Conservation (phyloP, 768 basidiomycete species). For the Lactarius vividus region DNA sequence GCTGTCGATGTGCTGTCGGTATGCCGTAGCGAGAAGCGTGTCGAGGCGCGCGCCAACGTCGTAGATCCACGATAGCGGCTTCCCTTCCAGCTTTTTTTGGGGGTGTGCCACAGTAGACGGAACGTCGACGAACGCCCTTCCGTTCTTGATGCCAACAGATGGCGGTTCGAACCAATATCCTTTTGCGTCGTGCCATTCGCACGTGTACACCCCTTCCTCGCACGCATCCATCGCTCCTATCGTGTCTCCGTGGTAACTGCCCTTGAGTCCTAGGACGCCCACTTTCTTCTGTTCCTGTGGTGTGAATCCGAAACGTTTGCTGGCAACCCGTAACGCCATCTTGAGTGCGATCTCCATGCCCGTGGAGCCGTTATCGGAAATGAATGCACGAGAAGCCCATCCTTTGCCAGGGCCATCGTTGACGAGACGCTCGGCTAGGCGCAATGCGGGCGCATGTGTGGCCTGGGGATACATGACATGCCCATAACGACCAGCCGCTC, state of each 20-base stretch:
- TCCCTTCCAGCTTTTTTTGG: conserved; percentile 34
- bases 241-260: conserved; percentile 97
- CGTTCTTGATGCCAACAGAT: conserved; percentile 64
- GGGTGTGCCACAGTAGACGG: conserved; percentile 44
- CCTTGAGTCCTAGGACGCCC: conserved; percentile 81
- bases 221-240: conserved; percentile 97
- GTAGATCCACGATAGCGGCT: conserved; percentile 62
- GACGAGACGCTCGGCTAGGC: conserved; percentile 77
- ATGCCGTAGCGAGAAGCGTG: conserved; percentile 60
- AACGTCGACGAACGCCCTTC: conserved; percentile 50
- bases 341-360: conserved; percentile 98
- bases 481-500: conserved; percentile 89
- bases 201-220: conserved; percentile 87
- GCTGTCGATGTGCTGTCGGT: conserved; percentile 55
- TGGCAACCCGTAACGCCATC: conserved; percentile 83
- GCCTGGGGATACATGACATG: conserved; percentile 96
- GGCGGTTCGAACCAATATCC: conserved; percentile 95
- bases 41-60: conserved; percentile 59
- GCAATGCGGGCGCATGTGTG: conserved; percentile 80
- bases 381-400: conserved; percentile 91
- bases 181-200: conserved; percentile 93
- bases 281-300: conserved; percentile 47
- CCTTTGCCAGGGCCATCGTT: conserved; percentile 74
- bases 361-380: conserved; percentile 93
- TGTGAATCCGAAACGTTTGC: conserved; percentile 40